A percentile compares a stretch with the other conserved stretches of the same genome.
These are phyloP conservation scores for Auxenochlorella protothecoides DNA, from an alignment of 139 green algal species.

Conservation along the genomic window DNA sequence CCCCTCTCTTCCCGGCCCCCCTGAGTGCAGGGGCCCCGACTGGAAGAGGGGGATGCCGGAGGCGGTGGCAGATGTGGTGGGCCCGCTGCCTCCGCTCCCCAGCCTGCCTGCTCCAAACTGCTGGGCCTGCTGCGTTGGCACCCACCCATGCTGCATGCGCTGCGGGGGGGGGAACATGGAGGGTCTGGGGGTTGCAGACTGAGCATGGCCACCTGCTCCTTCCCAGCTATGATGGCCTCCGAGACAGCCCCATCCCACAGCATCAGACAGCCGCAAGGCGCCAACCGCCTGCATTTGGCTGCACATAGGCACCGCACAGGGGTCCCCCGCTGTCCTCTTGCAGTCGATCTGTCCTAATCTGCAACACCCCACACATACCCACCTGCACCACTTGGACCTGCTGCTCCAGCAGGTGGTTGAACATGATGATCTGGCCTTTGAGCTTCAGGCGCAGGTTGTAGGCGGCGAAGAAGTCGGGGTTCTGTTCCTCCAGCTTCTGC, in stretches of 20 bases:
- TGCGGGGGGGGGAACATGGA: too few relatives aligned
- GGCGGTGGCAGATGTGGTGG: constrained; percentile 3
- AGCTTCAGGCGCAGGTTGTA: constrained; percentile 82
- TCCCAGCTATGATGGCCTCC: too few relatives aligned
- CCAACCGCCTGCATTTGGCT: too few relatives aligned
- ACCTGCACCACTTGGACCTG: constrained; percentile 33
- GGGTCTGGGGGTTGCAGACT: too few relatives aligned
- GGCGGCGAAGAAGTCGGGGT: constrained; percentile 33
- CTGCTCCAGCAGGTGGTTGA: constrained; percentile 87
- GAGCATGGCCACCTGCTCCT: too few relatives aligned
- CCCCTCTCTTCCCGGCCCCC: not conserved
- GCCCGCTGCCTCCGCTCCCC: not conserved
- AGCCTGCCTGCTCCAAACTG: constrained; percentile 20
- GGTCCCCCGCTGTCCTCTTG: too few relatives aligned
- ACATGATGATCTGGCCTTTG: constrained; percentile 85
- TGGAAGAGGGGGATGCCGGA: constrained; percentile 27
- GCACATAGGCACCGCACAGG: too few relatives aligned
- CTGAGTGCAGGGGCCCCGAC: too few relatives aligned
- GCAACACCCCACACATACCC: not conserved
- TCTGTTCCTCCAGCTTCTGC: constrained; percentile 92
- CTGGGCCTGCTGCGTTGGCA: too few relatives aligned
- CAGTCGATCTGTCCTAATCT: not conserved
- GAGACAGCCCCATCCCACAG: too few relatives aligned
- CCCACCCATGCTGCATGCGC: too few relatives aligned
- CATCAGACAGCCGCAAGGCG: too few relatives aligned